A percentile compares a stretch with the other conserved stretches of the same genome.
Conservation (phyloP, 208 protist genomes). For the Leptomonas seymouri region DNA sequence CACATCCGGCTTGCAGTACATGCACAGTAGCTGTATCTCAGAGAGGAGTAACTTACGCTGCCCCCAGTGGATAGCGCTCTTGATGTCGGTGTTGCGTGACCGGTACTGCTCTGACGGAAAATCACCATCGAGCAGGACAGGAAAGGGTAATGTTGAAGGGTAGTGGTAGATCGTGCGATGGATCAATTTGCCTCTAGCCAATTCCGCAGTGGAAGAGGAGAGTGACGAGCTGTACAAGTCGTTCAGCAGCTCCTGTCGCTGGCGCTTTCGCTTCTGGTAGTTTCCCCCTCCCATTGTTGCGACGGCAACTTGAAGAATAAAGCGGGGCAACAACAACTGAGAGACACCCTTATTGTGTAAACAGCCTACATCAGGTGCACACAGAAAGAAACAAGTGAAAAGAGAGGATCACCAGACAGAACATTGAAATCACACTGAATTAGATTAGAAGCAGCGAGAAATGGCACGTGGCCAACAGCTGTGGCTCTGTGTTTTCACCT, state of each 20-base stretch:
- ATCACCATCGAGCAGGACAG: slow-evolving; percentile 58
- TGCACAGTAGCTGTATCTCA: slow-evolving; percentile 94
- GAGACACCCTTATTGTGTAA: background rate
- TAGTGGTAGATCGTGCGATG: slow-evolving; percentile 72
- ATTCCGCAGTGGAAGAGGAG: background rate
- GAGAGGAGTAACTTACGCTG: slow-evolving; percentile 96
- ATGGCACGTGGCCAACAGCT: too few species aligned
- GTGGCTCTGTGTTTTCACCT: too few species aligned
- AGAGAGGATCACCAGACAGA: background rate
- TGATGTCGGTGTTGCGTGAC: slow-evolving; percentile 81
- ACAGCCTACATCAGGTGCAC: background rate
- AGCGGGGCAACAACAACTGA: background rate
- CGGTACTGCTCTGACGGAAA: slow-evolving; percentile 86
- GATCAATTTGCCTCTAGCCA: slow-evolving; percentile 11
- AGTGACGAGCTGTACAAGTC: slow-evolving; percentile 17
- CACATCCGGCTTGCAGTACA: slow-evolving; percentile 68
- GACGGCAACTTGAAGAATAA: slow-evolving; percentile 3
- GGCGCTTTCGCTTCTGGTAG: slow-evolving; percentile 38
- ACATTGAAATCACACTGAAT: too few species aligned
- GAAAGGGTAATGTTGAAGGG: slow-evolving; percentile 75
- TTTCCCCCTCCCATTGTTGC: slow-evolving; percentile 13
- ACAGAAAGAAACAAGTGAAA: background rate
- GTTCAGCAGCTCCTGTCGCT: slow-evolving; percentile 34
- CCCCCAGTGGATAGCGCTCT: slow-evolving; percentile 95
- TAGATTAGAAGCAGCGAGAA: too few species aligned